A percentile compares a stretch with the other conserved stretches of the same genome.
These are phyloP conservation scores for Aureobasidium namibiae DNA, from an alignment of 2,329 filamentous ascomycete genomes.

Conservation along the genomic window DNA sequence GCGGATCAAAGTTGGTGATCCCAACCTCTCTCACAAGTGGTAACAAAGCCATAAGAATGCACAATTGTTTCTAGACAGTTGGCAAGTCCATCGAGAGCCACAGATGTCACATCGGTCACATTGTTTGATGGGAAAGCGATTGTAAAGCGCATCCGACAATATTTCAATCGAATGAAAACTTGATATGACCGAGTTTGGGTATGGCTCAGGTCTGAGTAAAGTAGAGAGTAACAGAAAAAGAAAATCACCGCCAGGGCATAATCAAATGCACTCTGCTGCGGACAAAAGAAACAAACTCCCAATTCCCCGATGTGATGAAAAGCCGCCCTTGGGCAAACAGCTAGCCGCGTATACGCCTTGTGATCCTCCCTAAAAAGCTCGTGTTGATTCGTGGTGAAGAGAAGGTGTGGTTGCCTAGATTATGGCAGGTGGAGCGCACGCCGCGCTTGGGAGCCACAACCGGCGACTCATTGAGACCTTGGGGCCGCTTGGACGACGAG, in stretches of 20 bases:
- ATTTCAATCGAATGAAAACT: not conserved
- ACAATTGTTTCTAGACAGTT: too few relatives aligned
- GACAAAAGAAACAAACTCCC: constrained; percentile 5
- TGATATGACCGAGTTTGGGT: constrained; percentile 8
- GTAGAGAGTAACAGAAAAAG: not conserved
- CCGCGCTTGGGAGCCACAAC: constrained; percentile 14
- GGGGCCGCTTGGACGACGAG: not conserved
- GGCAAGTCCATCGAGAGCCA: too few relatives aligned
- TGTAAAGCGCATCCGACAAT: not conserved
- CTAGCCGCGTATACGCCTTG: constrained; percentile 11
- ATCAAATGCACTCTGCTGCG: not conserved
- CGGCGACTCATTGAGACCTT: constrained; percentile 5
- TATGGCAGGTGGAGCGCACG: constrained; percentile 12
- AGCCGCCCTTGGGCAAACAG: not conserved
- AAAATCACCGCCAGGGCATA: not conserved
- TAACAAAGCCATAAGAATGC: too few relatives aligned
- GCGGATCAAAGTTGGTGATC: too few relatives aligned
- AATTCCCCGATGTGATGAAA: not conserved
- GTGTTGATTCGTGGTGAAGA: constrained; percentile 12
- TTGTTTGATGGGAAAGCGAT: not conserved
- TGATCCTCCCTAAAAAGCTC: constrained; percentile 13
- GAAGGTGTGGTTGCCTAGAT: constrained; percentile 9
- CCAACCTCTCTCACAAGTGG: too few relatives aligned
- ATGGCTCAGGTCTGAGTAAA: constrained; percentile 6
- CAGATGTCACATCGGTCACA: not conserved